Evolutionary conservation across 441 rosid genomes (phyloP).

Genomic region (Aquilaria agallochum): DNA sequence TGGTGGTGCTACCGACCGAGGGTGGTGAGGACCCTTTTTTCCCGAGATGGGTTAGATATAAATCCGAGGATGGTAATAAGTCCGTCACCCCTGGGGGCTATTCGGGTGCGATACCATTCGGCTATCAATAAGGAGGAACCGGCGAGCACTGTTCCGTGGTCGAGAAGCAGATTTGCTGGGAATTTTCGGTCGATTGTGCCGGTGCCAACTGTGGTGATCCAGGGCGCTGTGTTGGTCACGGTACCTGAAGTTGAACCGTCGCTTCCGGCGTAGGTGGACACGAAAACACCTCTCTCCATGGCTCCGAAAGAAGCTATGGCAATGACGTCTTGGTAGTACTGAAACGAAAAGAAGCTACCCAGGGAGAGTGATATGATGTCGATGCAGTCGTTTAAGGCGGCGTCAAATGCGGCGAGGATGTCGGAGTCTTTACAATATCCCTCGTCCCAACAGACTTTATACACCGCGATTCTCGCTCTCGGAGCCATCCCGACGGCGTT

Average conservation of each 20-base stretch:
- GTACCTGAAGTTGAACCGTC: slow-evolving; percentile 5
- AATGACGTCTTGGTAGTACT: slow-evolving; percentile 2
- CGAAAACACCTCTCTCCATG: slow-evolving; percentile 29
- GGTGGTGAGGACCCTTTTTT: no score
- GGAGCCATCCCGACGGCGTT: slow-evolving; percentile 34
- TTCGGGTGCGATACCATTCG: no score
- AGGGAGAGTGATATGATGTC: slow-evolving; percentile 31
- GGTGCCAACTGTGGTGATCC: slow-evolving; percentile 38
- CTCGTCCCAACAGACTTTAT: slow-evolving; percentile 28
- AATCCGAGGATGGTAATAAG: no score
- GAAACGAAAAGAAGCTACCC: background rate
- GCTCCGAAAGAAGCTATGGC: slow-evolving; percentile 33
- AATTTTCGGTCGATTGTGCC: slow-evolving; percentile 30
- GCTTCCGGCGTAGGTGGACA: slow-evolving; percentile 29
- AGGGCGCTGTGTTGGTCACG: slow-evolving; percentile 32
- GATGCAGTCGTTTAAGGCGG: slow-evolving; percentile 38
- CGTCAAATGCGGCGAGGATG: slow-evolving; percentile 31
- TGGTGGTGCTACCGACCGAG: no score
- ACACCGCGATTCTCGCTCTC: slow-evolving; percentile 30
- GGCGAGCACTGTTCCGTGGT: slow-evolving; percentile 6
- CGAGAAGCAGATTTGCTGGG: slow-evolving; percentile 23
- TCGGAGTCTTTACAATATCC: slow-evolving; percentile 17
- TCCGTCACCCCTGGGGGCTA: no score
- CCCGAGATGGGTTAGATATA: no score
- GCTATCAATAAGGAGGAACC: slow-evolving; percentile 18